Base-by-base conservation (phyloP, 2,329 filamentous ascomycete species). In the Aspergillus proliferans region DNA sequence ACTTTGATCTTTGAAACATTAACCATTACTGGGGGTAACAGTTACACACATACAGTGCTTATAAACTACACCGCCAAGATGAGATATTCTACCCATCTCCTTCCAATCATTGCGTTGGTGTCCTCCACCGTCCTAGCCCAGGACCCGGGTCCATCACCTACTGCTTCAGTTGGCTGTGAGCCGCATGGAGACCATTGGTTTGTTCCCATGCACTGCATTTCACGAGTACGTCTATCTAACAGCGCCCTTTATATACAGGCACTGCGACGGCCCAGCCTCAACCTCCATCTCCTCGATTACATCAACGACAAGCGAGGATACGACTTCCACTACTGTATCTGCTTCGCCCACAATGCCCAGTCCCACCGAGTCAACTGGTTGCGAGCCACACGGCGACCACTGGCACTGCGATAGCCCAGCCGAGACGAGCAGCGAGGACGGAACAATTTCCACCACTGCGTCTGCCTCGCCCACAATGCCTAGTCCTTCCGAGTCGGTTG, bases 91-190 rank as follows among this genome's bases (percentile, higher is more conserved):
- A 30, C 9, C 12, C 40, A 19, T 39, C 19, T 56, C 40, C 47
- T 56, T 19, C 48, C 51, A 15, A 30, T 62, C n/a, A 30, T 54
- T 6, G 56, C 55, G 22, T 46, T 61, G 43, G 26, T 30, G 26
- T 52, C 56, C 14, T 52, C 57, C 15, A 46, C 50, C 7, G 47
- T 50, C 19, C 38, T 54, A 10, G 52, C 54, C n/a, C 45, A 53
- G 10, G 54, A 59, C n/a, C 60, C 59, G 0, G 61, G 59, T 14
- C 62, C 62, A 22, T 64, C 60, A 18, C 64, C 64, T n/a, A 66
- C 63, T 5, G 62, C 56, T 14, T 67, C 59, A 6, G 30, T 56
- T 12, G 58, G 61, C 34, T 59, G 60, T 41, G 52, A 61, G 19
- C 53, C 61, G 2, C 56, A 62, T 28, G 60, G 60, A 5, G 60